A percentile compares a stretch with the other conserved stretches of the same genome.
Evolutionary conservation across 2,329 filamentous ascomycete species (phyloP).

Genomic region (Acephala macrosclerotiorum): DNA sequence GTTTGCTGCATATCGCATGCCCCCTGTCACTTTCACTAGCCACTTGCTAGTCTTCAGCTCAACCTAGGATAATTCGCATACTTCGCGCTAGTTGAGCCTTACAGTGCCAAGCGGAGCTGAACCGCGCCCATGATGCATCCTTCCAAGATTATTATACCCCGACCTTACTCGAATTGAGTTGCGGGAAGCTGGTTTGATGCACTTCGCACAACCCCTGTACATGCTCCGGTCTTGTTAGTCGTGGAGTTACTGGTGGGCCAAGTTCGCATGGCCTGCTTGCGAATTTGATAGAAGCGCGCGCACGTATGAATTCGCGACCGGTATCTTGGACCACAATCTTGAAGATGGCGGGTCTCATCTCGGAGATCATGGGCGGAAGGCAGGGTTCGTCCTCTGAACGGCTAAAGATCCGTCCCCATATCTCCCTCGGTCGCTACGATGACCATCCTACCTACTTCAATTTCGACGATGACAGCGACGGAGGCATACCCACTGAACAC

Average conservation of each 20-base stretch:
- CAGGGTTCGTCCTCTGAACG: too few relatives aligned
- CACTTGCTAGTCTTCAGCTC: neutral
- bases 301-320: too few relatives aligned
- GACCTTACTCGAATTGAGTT: neutral
- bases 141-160: neutral
- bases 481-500: neutral
- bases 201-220: constrained; percentile 12
- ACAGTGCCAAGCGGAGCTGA: neutral
- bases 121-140: neutral
- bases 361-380: too few relatives aligned
- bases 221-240: too few relatives aligned
- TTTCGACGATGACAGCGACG: neutral
- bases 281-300: too few relatives aligned
- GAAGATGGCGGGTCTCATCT: too few relatives aligned
- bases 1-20: constrained; percentile 14
- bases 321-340: too few relatives aligned
- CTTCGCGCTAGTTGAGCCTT: neutral
- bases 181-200: neutral
- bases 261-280: too few relatives aligned
- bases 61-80: neutral
- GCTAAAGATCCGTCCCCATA: too few relatives aligned
- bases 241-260: too few relatives aligned
- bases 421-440: neutral
- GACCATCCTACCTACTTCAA: neutral
- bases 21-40: constrained; percentile 10